Base-by-base conservation (phyloP, 768 basidiomycete genomes). In the Jaapia argillacea region DNA sequence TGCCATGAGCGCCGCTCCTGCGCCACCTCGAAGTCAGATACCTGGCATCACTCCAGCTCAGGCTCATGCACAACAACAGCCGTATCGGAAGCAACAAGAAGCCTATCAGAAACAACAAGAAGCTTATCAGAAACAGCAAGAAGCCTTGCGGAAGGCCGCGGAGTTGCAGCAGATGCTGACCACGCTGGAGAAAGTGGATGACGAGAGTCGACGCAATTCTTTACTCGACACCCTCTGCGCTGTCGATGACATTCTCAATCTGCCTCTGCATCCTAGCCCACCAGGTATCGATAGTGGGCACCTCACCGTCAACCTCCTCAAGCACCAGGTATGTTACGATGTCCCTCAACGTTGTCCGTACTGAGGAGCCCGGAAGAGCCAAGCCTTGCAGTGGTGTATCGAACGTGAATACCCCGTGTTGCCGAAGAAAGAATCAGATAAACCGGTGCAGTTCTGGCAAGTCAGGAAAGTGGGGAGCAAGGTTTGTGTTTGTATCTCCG, bases 391-490 rank as follows among this genome's bases (percentile, higher is more conserved):
- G 54, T 96, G 92, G 91, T 87, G 86, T 51, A 69, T 93, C 23
- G 73, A 79, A 13, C 75, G 68, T 22, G 91, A 96, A 59, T 78
- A 87, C 53, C 91, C 92, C 0, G 59, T 61, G 28, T 61, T 92
- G 10, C 92, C 91, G 2, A 72, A 66, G 45, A 72, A 64, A 24
- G 77, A 79, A 40, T 57, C 59, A 0, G 89, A 91, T 45, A 72
- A 69, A 26, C 82, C 88, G 0, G 85, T 90, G 1, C 92, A 94
- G 58, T 91, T 96, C 53, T 96, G 91, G 92, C 80, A 88, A 54
- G 59, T 80, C 23, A 73, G 63, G 53, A 80, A 74, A 54, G 65
- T 59, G 23, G 71, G 67, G 0, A 54, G 57, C 40, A 78, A 82
- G 66, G 85, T 79, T 45, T 14, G 66, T 50, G 13, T 6, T 27